A percentile compares a stretch with the other conserved stretches of the same genome.
phyloP scores from a whole-genome alignment of 1,139 yeast species.

The Nakaseomyces bracarensis region DNA sequence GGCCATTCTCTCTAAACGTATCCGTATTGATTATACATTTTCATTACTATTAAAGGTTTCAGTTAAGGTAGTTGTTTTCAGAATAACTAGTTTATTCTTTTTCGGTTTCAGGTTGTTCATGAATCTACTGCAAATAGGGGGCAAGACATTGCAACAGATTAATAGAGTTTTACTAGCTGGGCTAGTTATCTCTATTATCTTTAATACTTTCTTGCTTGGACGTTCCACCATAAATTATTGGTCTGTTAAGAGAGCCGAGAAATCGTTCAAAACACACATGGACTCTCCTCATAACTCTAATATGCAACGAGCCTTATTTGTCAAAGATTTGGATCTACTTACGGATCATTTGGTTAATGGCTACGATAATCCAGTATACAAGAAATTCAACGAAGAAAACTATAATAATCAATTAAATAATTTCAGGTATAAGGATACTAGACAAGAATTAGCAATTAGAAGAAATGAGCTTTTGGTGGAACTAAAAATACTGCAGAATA shows the following conservation, averaged over 20 bases:
- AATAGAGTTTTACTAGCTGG: conserved; percentile 19
- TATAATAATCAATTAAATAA: conserved; percentile 13
- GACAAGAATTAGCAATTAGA: conserved; percentile 62
- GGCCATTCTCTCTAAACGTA: conserved; percentile 13
- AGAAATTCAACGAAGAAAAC: conserved; percentile 22
- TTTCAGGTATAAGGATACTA: conserved; percentile 39
- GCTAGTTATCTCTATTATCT: conserved; percentile 22
- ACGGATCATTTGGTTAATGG: conserved; percentile 25
- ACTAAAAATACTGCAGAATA: conserved; percentile 54
- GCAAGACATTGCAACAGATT: conserved; percentile 19
- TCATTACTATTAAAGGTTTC: conserved; percentile 20
- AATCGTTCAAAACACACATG: conserved; percentile 38
- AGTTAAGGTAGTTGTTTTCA: conserved; percentile 17
- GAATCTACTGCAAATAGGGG: conserved; percentile 14
- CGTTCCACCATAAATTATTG: conserved; percentile 54
- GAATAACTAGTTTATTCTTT: conserved; percentile 16
- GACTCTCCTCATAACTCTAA: conserved; percentile 34
- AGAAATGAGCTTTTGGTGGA: conserved; percentile 68
- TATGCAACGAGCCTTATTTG: conserved; percentile 57
- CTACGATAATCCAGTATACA: conserved; percentile 19
- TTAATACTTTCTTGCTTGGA: conserved; percentile 48
- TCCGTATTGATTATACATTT: conserved; percentile 17
- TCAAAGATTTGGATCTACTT: conserved; percentile 54
- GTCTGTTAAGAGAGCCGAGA: conserved; percentile 50
- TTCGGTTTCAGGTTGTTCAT: conserved; percentile 17